Conservation (phyloP, 2,329 filamentous ascomycete species). For the Tolypocladium amazonense region DNA sequence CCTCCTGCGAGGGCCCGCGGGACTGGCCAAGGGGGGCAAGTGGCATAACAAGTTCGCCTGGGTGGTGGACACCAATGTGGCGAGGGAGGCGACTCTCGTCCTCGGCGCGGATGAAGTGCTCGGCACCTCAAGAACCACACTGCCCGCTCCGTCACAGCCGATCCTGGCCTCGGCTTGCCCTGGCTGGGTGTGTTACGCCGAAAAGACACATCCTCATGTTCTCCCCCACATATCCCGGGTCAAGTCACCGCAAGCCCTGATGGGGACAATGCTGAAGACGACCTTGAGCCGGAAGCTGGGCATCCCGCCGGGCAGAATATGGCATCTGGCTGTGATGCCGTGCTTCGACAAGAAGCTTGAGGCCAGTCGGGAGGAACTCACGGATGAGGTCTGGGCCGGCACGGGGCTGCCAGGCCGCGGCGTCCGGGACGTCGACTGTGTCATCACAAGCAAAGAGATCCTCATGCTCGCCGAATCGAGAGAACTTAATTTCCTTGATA, state of each 20-base stretch:
- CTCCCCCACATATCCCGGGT: conserved; percentile 82
- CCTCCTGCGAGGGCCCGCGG: conserved; percentile 57
- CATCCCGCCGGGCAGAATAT: conserved; percentile 70
- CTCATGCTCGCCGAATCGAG: conserved; percentile 79
- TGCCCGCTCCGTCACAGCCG: conserved; percentile 31
- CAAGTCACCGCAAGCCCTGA: conserved; percentile 89
- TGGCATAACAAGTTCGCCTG: conserved; percentile 73
- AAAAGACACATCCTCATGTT: conserved; percentile 93
- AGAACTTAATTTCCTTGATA: conserved; percentile 61
- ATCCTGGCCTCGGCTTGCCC: conserved; percentile 86
- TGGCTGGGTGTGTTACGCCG: conserved; percentile 97
- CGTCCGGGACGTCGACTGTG: conserved; percentile 88
- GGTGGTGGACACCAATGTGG: conserved; percentile 81
- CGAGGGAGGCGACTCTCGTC: conserved; percentile 75
- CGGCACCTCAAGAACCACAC: conserved; percentile 11
- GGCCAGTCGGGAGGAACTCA: conserved; percentile 86
- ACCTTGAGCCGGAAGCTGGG: conserved; percentile 62
- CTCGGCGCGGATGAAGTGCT: conserved; percentile 65
- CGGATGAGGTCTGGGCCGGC: conserved; percentile 61
- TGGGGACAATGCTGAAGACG: conserved; percentile 84
- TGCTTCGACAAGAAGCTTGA: conserved; percentile 99
- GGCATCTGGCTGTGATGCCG: conserved; percentile 94
- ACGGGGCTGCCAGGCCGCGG: conserved; percentile 37
- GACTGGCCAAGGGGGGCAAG: conserved; percentile 59
- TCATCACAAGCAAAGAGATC: conserved; percentile 93